phyloP scores from a whole-genome alignment of 75 land plant species.

The Isoetes taiwanensis region DNA sequence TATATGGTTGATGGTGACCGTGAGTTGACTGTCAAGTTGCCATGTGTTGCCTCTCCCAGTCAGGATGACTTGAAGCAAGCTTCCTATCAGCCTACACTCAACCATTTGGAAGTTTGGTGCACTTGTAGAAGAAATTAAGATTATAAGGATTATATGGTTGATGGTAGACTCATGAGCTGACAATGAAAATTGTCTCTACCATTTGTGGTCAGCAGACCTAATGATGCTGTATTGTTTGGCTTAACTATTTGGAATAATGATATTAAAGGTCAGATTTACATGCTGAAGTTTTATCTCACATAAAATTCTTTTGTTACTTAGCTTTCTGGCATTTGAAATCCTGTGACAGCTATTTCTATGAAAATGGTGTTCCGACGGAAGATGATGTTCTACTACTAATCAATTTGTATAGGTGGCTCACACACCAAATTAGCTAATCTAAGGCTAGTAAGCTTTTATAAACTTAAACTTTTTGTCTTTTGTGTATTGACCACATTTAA shows the following conservation, averaged over 20 bases:
- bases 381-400: constrained; percentile 17
- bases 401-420: constrained; percentile 15
- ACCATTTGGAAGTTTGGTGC: too few species aligned
- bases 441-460: background rate
- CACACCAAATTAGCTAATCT: constrained; percentile 1
- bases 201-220: constrained; percentile 12
- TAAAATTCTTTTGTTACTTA: too few species aligned
- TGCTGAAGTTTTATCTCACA: background rate
- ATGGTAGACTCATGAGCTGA: too few species aligned
- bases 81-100: too few species aligned
- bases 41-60: too few species aligned
- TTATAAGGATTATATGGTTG: too few species aligned
- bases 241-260: constrained; percentile 18
- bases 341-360: background rate
- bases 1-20: too few species aligned
- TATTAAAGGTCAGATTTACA: constrained; percentile 16
- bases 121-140: too few species aligned
- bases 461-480: background rate
- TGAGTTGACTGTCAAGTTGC: too few species aligned
- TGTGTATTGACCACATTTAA: constrained; percentile 20
- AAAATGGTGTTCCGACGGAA: constrained; percentile 20
- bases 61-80: too few species aligned
- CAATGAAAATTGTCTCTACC: constrained; percentile 1
- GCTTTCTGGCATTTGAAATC: background rate
- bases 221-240: constrained; percentile 13